These are phyloP conservation scores for Salix exigua DNA, from an alignment of 345 rosid species.

Conservation along the genomic window DNA sequence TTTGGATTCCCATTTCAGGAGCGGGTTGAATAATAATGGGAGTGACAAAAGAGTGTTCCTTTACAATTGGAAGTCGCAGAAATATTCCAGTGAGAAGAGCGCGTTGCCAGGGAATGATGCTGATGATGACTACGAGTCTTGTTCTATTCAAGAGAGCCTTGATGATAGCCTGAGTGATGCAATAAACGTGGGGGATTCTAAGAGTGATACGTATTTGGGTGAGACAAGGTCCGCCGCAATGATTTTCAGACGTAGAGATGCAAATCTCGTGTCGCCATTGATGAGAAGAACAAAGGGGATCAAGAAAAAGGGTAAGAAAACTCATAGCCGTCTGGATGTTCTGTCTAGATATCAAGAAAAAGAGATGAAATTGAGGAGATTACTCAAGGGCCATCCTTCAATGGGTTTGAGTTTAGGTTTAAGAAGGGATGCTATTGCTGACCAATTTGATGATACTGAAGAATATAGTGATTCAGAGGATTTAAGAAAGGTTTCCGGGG, in stretches of 20 bases:
- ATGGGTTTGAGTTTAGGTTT: conserved; percentile 40
- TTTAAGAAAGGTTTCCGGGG: conserved; percentile 43
- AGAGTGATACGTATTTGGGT: conserved; percentile 46
- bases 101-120: conserved; percentile 33
- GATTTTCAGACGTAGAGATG: conserved; percentile 56
- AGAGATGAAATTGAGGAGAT: conserved; percentile 32
- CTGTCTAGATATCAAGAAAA: conserved; percentile 47
- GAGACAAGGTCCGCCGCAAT: conserved; percentile 44
- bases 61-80: conserved; percentile 74
- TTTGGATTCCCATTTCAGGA: conserved; percentile 31
- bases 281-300: conserved; percentile 36
- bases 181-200: conserved; percentile 52
- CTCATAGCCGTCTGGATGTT: conserved; percentile 38
- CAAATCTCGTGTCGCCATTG: conserved; percentile 47
- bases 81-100: conserved; percentile 52
- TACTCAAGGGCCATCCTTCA: conserved; percentile 39
- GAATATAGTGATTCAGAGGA: conserved; percentile 60
- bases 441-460: conserved; percentile 67
- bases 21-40: conserved; percentile 13
- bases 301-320: conserved; percentile 55
- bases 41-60: conserved; percentile 64
- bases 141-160: conserved; percentile 56
- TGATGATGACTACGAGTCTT: conserved; percentile 26
- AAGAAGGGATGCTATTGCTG: conserved; percentile 45
- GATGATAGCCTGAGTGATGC: conserved; percentile 76